phyloP scores from a whole-genome alignment of 306 rosid species.

The Macrotyloma uniflorum region DNA sequence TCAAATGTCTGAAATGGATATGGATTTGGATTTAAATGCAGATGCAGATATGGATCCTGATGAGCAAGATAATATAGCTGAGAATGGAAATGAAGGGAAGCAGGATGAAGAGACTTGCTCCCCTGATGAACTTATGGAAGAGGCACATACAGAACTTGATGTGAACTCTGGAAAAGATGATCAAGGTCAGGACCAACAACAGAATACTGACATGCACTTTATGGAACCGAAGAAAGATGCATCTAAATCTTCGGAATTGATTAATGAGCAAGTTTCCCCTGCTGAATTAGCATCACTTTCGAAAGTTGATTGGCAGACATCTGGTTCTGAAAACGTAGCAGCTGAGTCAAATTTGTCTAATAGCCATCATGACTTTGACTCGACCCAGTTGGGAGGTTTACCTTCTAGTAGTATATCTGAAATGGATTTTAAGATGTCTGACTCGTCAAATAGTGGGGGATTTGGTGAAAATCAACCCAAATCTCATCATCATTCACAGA shows the following conservation, averaged over 20 bases:
- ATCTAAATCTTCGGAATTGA: constrained; percentile 46
- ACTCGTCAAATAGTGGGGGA: constrained; percentile 65
- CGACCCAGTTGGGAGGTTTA: constrained; percentile 59
- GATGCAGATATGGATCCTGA: constrained; percentile 54
- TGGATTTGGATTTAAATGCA: constrained; percentile 58
- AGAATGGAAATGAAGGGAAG: constrained; percentile 36
- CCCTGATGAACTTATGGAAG: constrained; percentile 72
- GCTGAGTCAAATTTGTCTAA: constrained; percentile 58
- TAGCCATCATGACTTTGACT: constrained; percentile 47
- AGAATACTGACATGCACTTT: constrained; percentile 48
- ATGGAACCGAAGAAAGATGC: constrained; percentile 48
- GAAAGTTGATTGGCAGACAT: constrained; percentile 51
- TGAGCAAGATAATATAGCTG: constrained; percentile 49
- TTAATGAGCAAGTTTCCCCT: constrained; percentile 48
- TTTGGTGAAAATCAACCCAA: constrained; percentile 52
- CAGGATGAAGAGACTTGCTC: constrained; percentile 51
- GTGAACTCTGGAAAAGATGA: constrained; percentile 58
- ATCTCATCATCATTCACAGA: constrained; percentile 40
- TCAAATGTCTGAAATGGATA: constrained; percentile 53
- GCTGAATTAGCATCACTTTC: constrained; percentile 56
- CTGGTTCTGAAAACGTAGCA: constrained; percentile 46
- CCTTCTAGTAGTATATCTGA: constrained; percentile 63
- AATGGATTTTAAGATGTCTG: constrained; percentile 58
- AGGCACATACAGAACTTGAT: constrained; percentile 57
- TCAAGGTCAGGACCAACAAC: constrained; percentile 46